phyloP scores from a whole-genome alignment of 768 basidiomycete genomes.

The Daedalea quercina region DNA sequence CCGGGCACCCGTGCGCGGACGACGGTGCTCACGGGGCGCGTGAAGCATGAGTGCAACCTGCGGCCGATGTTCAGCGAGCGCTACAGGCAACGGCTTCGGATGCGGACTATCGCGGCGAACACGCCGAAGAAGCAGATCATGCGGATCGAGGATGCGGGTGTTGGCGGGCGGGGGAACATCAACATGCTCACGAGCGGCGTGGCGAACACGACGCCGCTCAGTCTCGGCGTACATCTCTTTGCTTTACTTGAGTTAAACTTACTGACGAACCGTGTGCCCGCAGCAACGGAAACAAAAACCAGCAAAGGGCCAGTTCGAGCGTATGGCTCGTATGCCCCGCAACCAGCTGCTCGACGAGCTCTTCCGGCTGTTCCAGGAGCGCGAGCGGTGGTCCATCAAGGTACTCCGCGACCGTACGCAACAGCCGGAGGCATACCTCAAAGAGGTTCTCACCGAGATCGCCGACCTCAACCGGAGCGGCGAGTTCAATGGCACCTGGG shows the following conservation, averaged over 20 bases:
- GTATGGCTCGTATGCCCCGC: slow-evolving; percentile 86
- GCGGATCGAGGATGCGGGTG: slow-evolving; percentile 67
- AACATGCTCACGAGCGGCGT: slow-evolving; percentile 77
- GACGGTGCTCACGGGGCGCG: slow-evolving; percentile 70
- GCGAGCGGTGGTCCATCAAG: slow-evolving; percentile 78
- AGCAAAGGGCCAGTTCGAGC: slow-evolving; percentile 70
- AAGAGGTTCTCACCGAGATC: slow-evolving; percentile 74
- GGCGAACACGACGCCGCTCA: slow-evolving; percentile 54
- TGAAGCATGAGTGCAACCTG: slow-evolving; percentile 77
- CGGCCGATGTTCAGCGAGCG: slow-evolving; percentile 60
- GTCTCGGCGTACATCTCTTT: slow-evolving; percentile 51
- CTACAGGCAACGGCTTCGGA: slow-evolving; percentile 69
- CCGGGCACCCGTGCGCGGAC: slow-evolving; percentile 54
- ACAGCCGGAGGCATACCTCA: slow-evolving; percentile 83
- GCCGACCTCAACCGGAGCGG: slow-evolving; percentile 74
- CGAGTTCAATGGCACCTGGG: slow-evolving; percentile 76
- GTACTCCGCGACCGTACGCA: slow-evolving; percentile 71
- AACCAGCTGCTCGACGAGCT: slow-evolving; percentile 84
- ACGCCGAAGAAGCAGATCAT: slow-evolving; percentile 59
- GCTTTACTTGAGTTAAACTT: neutral
- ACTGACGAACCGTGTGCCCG: too few species aligned
- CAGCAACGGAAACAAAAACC: slow-evolving; percentile 66
- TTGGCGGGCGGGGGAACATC: slow-evolving; percentile 65
- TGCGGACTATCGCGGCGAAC: slow-evolving; percentile 59
- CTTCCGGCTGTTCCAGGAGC: slow-evolving; percentile 71